Conservation (phyloP, 371 early-diverging fungal genomes). For the Mucor circinelloides region DNA sequence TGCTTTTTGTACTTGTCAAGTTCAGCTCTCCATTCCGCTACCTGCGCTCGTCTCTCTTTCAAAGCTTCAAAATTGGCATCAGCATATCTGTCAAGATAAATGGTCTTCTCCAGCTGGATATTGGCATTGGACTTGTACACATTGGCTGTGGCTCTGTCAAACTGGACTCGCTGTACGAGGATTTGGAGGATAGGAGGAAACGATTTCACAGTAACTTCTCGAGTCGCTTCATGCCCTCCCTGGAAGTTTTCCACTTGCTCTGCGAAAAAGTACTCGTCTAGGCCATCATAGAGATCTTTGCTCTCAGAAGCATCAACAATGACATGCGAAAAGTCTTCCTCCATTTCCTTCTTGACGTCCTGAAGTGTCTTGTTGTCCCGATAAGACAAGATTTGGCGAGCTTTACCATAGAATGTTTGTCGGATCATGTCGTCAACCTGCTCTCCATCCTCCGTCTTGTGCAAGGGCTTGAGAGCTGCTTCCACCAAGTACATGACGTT, state of each 20-base stretch:
- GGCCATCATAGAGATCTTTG: constrained; percentile 59
- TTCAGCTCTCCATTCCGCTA: constrained; percentile 37
- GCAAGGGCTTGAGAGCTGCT: constrained; percentile 47
- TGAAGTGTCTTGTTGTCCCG: constrained; percentile 41
- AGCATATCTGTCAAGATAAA: constrained; percentile 64
- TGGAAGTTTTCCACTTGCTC: constrained; percentile 47
- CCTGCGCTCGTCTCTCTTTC: constrained; percentile 34
- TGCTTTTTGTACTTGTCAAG: constrained; percentile 26
- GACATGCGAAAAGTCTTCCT: constrained; percentile 68
- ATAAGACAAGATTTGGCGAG: constrained; percentile 60
- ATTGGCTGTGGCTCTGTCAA: constrained; percentile 46
- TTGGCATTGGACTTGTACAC: constrained; percentile 70
- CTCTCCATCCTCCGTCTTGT: constrained; percentile 36
- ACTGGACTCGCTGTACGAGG: constrained; percentile 41
- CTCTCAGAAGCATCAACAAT: constrained; percentile 64
- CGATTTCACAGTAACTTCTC: constrained; percentile 52
- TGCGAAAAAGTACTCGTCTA: constrained; percentile 67
- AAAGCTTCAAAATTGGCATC: constrained; percentile 41
- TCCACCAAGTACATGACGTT: constrained; percentile 69
- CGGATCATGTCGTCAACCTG: constrained; percentile 49
- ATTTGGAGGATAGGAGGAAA: constrained; percentile 71
- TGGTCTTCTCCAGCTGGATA: constrained; percentile 53
- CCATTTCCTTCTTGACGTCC: constrained; percentile 45
- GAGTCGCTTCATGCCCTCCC: constrained; percentile 57
- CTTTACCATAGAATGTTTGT: constrained; percentile 67